Base-by-base conservation (phyloP, 441 rosid genomes). In the Omphalea diandra region DNA sequence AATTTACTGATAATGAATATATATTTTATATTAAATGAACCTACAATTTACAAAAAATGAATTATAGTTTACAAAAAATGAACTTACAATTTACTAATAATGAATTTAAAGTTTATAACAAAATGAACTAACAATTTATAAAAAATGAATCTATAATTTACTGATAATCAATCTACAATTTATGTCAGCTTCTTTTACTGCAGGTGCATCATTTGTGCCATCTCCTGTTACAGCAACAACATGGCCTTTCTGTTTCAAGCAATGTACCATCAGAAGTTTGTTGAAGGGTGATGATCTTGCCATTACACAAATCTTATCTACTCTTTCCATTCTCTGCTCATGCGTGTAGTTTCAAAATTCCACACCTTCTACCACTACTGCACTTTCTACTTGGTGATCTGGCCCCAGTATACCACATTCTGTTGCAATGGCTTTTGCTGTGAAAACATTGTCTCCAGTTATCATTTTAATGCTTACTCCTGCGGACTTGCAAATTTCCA, bases 171-270 rank as follows among this genome's bases (percentile, higher is more conserved):
- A n/a, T n/a, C n/a, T n/a, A n/a, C n/a, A n/a, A n/a, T n/a, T 96
- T 49, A 89, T 75, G 41, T 91, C 91, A 2, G 94, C 97, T 79
- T 88, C 97, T 80, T 87, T 88, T 24, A 90, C 50, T 33, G 97
- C 97, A 20, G 90, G 94, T 6, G 96, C 97, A 65, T 91, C 97
- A 47, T 90, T 91, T 7, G 94, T 91, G 36, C 96, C 97, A 31
- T 90, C 97, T 62, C 97, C 94, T 0, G 97, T 91, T 11, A 91
- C 96, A 1, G 94, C 94, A 20, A 91, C 97, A 53, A 91, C 96
- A 10, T 87, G 86, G 14, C 94, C 96, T 76, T 76, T 85, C 64
- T 83, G 80, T 76, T 85, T 85, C 87, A 88, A 55, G 80, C 92
- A 85, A 40, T 87, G 88, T 33, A 91, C 97, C 91, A 91, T 86